phyloP scores from a whole-genome alignment of 768 basidiomycete species.

The Lanmaoa pseudosensibilis region DNA sequence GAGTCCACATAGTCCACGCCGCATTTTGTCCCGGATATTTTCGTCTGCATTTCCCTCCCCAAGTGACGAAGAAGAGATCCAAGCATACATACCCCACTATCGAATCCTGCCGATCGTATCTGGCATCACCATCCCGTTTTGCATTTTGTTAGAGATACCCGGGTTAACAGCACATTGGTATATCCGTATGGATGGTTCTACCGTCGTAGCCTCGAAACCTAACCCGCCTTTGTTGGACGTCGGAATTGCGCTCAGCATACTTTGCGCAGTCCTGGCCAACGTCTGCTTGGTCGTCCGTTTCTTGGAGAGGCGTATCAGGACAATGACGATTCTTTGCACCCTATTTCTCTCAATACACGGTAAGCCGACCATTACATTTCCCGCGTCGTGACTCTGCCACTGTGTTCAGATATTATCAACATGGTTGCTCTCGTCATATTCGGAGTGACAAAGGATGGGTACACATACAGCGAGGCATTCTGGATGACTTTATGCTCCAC shows the following conservation, averaged over 20 bases:
- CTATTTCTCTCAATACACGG: constrained; percentile 69
- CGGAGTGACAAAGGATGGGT: constrained; percentile 62
- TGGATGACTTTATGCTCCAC: constrained; percentile 83
- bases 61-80: constrained; percentile 26
- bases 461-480: constrained; percentile 67
- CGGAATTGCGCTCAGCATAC: constrained; percentile 67
- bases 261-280: constrained; percentile 68
- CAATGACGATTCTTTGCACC: constrained; percentile 65
- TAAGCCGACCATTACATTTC: constrained; percentile 32
- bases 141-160: constrained; percentile 81
- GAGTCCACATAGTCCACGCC: not conserved
- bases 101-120: constrained; percentile 66
- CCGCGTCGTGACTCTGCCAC: not conserved
- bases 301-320: constrained; percentile 62
- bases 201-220: constrained; percentile 44
- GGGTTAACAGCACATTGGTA: constrained; percentile 78
- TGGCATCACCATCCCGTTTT: constrained; percentile 69
- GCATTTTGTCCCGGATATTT: constrained; percentile 4
- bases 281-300: constrained; percentile 67
- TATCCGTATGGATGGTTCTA: constrained; percentile 46
- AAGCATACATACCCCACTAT: constrained; percentile 52
- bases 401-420: constrained; percentile 63
- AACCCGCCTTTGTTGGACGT: constrained; percentile 61
- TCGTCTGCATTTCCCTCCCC: constrained; percentile 19
- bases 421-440: constrained; percentile 58